Evolutionary conservation across 2,329 filamentous ascomycete species (phyloP).

Genomic region (Phialocephala subalpina): DNA sequence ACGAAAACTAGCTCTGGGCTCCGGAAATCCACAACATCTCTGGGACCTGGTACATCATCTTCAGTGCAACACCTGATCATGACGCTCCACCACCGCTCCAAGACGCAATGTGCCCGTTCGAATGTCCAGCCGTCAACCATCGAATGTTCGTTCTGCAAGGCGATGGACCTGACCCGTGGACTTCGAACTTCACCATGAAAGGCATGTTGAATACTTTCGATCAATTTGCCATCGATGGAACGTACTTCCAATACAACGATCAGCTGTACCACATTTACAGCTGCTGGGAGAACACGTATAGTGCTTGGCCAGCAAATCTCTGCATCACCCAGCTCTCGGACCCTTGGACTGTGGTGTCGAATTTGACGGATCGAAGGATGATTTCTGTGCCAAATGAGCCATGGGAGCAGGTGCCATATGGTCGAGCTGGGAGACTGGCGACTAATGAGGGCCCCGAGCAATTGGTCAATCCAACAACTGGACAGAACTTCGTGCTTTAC

Average conservation of each 20-base stretch:
- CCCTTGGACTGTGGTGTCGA: slow-evolving; percentile 8
- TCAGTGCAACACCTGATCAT: slow-evolving; percentile 1
- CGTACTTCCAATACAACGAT: slow-evolving; percentile 8
- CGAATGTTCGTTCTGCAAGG: slow-evolving; percentile 15
- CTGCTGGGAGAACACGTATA: slow-evolving; percentile 10
- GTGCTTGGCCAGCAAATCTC: slow-evolving; percentile 14
- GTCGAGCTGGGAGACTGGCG: neutral
- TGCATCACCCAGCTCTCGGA: slow-evolving; percentile 6
- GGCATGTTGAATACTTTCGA: slow-evolving; percentile 13
- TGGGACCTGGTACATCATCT: slow-evolving; percentile 9
- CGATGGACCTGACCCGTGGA: slow-evolving; percentile 10
- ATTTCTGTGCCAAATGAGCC: slow-evolving; percentile 3
- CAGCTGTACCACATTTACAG: slow-evolving; percentile 16
- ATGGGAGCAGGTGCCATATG: slow-evolving; percentile 13
- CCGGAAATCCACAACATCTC: slow-evolving; percentile 12
- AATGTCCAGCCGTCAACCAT: slow-evolving; percentile 9
- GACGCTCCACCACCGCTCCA: slow-evolving; percentile 8
- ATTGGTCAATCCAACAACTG: neutral
- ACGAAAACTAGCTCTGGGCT: slow-evolving; percentile 8
- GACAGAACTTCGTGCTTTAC: slow-evolving; percentile 1
- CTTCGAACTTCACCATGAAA: slow-evolving; percentile 1
- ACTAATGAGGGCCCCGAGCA: slow-evolving; percentile 1
- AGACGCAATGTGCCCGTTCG: slow-evolving; percentile 14
- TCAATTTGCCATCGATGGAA: slow-evolving; percentile 10
- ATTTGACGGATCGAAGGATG: slow-evolving; percentile 12